Conservation (phyloP, 1,139 yeast genomes). For the Candida sp. region DNA sequence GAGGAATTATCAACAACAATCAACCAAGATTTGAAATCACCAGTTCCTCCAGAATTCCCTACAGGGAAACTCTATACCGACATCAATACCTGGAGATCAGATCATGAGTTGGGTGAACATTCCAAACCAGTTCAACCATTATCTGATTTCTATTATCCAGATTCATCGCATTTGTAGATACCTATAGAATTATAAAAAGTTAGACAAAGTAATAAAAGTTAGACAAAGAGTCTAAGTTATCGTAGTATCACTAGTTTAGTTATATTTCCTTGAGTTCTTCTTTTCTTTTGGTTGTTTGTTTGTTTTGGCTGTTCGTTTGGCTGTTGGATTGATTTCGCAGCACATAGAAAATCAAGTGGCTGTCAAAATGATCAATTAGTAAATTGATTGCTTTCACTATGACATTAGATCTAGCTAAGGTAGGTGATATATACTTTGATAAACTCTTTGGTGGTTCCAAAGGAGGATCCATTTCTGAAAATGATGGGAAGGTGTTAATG, state of each 20-base stretch:
- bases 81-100: slow-evolving; percentile 22
- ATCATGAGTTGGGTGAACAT: slow-evolving; percentile 22
- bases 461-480: slow-evolving; percentile 16
- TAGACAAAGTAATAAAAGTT: background rate
- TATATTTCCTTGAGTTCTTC: too few relatives aligned
- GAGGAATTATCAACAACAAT: slow-evolving; percentile 9
- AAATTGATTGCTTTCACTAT: slow-evolving; percentile 8
- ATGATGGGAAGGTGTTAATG: slow-evolving; percentile 61
- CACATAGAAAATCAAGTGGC: background rate
- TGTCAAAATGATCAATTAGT: background rate
- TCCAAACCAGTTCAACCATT: slow-evolving; percentile 33
- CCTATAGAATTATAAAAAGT: background rate
- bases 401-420: slow-evolving; percentile 32
- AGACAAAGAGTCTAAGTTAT: too few relatives aligned
- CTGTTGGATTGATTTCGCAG: background rate
- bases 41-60: slow-evolving; percentile 28
- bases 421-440: slow-evolving; percentile 34
- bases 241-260: too few relatives aligned
- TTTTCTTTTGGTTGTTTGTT: too few relatives aligned
- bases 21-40: slow-evolving; percentile 11
- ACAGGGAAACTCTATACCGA: slow-evolving; percentile 18
- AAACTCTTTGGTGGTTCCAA: slow-evolving; percentile 26
- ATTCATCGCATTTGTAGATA: slow-evolving; percentile 24
- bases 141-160: slow-evolving; percentile 28
- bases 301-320: too few relatives aligned